A percentile compares a stretch with the other conserved stretches of the same genome.
These are phyloP conservation scores for Trichosphaerium sp. DNA, from an alignment of 78 protist species.

Conservation along the genomic window DNA sequence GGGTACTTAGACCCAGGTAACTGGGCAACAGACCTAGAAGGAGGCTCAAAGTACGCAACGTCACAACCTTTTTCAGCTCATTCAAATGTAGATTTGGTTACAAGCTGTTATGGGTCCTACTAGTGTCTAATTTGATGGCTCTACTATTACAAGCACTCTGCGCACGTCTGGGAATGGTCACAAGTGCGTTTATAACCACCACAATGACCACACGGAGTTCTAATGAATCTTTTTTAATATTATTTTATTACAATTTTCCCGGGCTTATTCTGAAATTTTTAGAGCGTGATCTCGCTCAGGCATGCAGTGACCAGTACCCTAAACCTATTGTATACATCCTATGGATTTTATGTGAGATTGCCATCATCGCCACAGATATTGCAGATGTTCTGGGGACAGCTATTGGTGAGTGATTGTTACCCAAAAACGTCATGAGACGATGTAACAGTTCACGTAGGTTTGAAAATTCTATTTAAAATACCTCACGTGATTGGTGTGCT, in stretches of 20 bases:
- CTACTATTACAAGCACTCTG: slow-evolving; percentile 44
- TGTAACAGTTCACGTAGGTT: too few relatives aligned
- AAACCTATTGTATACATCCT: not conserved
- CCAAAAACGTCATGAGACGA: too few relatives aligned
- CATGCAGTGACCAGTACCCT: slow-evolving; percentile 45
- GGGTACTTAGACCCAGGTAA: slow-evolving; percentile 41
- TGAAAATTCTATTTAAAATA: slow-evolving; percentile 27
- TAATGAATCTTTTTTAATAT: too few relatives aligned
- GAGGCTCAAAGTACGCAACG: too few relatives aligned
- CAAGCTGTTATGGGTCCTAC: slow-evolving; percentile 62
- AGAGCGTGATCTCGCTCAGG: slow-evolving; percentile 35
- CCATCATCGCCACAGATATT: slow-evolving; percentile 56
- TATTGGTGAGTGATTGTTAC: too few relatives aligned
- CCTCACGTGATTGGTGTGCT: slow-evolving; percentile 55
- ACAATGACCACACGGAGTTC: too few relatives aligned
- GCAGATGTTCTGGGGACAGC: slow-evolving; percentile 70
- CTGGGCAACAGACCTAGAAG: slow-evolving; percentile 28
- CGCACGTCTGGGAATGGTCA: slow-evolving; percentile 63
- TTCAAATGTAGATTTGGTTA: slow-evolving; percentile 56
- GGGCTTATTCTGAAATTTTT: too few relatives aligned
- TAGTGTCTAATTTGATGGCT: slow-evolving; percentile 44
- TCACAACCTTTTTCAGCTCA: too few relatives aligned
- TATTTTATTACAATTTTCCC: not conserved
- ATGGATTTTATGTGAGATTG: slow-evolving; percentile 62
- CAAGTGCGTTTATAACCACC: slow-evolving; percentile 20